These are phyloP conservation scores for Brasenia schreberi DNA, from an alignment of 164 flowering plant species.

Conservation along the genomic window DNA sequence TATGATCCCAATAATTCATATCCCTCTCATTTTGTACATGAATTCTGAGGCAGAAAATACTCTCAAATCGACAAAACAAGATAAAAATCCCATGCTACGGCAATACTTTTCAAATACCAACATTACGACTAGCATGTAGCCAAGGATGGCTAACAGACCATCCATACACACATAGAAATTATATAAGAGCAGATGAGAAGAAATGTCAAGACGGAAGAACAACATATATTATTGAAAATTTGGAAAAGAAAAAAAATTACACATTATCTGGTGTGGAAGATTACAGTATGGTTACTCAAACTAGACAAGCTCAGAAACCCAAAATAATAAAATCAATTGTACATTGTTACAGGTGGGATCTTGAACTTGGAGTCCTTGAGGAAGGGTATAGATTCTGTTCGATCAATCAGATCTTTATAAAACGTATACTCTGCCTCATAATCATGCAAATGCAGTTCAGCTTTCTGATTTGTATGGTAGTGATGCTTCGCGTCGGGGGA, in stretches of 20 bases:
- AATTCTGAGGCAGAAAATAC: too few species aligned
- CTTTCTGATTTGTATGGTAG: constrained; percentile 87
- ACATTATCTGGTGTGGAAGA: background rate
- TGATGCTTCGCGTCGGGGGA: constrained; percentile 63
- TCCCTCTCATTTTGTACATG: too few species aligned
- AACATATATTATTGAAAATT: background rate
- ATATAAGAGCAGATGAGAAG: too few species aligned
- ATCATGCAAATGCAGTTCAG: constrained; percentile 75
- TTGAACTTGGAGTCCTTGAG: constrained; percentile 35
- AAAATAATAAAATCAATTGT: constrained; percentile 26
- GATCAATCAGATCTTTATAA: constrained; percentile 41
- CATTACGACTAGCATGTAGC: too few species aligned
- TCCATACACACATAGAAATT: too few species aligned
- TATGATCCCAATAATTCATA: too few species aligned
- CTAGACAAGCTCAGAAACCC: background rate
- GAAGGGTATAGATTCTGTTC: constrained; percentile 53
- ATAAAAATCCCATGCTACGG: too few species aligned
- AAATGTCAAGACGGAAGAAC: background rate
- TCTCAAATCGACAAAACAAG: too few species aligned
- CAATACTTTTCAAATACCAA: too few species aligned
- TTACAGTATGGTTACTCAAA: background rate
- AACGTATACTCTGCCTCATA: constrained; percentile 73
- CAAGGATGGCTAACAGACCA: too few species aligned
- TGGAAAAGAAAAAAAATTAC: background rate
- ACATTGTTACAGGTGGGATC: constrained; percentile 58